Evolutionary conservation across 768 basidiomycete genomes (phyloP).

Genomic region (Tephrocybe sp.): DNA sequence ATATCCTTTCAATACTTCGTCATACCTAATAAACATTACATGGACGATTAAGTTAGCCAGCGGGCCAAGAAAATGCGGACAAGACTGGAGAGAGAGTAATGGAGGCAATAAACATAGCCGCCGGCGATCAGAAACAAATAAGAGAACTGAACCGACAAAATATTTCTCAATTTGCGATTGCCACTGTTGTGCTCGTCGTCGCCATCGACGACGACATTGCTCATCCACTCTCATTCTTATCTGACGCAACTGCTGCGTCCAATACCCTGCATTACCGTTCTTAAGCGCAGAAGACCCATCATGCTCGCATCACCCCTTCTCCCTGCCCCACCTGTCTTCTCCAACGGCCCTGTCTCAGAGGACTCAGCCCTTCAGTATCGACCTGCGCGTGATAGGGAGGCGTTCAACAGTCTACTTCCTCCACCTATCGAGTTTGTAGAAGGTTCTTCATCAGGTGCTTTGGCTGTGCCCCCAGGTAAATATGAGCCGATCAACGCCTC

Average conservation of each 20-base stretch:
- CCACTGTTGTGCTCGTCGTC: not conserved
- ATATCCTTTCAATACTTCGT: conserved; percentile 1
- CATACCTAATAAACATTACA: not conserved
- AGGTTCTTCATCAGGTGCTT: conserved; percentile 74
- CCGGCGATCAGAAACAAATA: conserved; percentile 18
- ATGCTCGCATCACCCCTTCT: conserved; percentile 72
- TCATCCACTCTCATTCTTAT: conserved; percentile 4
- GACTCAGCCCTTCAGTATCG: conserved; percentile 50
- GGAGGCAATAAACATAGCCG: conserved; percentile 1
- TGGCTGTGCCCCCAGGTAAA: conserved; percentile 70
- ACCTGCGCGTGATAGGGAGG: conserved; percentile 68
- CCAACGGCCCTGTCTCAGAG: conserved; percentile 46
- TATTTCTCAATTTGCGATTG: conserved; percentile 7
- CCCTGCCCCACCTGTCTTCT: conserved; percentile 47
- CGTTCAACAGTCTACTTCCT: conserved; percentile 75
- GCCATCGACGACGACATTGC: not conserved
- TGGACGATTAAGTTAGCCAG: too few relatives aligned
- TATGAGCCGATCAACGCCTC: conserved; percentile 80
- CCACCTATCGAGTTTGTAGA: conserved; percentile 84
- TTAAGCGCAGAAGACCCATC: conserved; percentile 18
- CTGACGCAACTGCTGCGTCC: conserved; percentile 10
- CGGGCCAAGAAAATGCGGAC: too few relatives aligned
- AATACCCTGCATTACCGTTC: not conserved
- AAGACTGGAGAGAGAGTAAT: not conserved
- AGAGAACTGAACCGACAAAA: conserved; percentile 8